phyloP scores from a whole-genome alignment of 495 filamentous ascomycete species.

The Rostrohypoxylon terebratum region DNA sequence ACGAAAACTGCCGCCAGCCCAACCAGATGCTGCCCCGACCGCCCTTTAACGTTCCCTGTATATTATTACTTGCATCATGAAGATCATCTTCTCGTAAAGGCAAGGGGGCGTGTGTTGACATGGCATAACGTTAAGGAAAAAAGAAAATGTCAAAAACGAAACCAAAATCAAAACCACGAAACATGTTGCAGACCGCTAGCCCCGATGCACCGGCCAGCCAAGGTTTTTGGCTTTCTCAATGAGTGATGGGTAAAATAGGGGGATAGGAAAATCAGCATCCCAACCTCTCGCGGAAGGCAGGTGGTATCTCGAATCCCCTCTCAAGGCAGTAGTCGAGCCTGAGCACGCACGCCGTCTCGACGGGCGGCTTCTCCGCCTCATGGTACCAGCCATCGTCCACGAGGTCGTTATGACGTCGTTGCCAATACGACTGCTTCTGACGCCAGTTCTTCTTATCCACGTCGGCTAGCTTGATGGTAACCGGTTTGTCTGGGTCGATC shows the following conservation, averaged over 20 bases:
- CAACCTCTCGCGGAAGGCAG: slow-evolving; percentile 34
- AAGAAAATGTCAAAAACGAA: neutral
- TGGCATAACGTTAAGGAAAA: neutral
- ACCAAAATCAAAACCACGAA: neutral
- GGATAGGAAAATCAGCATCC: slow-evolving; percentile 1
- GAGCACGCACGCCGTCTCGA: slow-evolving; percentile 44
- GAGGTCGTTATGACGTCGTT: slow-evolving; percentile 68
- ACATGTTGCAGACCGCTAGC: neutral
- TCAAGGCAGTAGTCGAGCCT: slow-evolving; percentile 30
- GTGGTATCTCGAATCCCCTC: slow-evolving; percentile 31
- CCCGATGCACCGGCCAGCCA: neutral
- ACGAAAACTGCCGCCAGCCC: slow-evolving; percentile 36
- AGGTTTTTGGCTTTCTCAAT: neutral
- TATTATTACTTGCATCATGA: slow-evolving; percentile 36
- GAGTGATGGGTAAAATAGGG: neutral
- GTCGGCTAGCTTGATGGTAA: slow-evolving; percentile 85
- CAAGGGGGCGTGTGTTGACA: slow-evolving; percentile 23
- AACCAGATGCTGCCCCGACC: slow-evolving; percentile 39
- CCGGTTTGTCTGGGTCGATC: slow-evolving; percentile 48
- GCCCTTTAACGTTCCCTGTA: slow-evolving; percentile 15
- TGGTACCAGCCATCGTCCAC: slow-evolving; percentile 81
- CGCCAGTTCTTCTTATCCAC: slow-evolving; percentile 85
- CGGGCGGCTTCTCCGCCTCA: slow-evolving; percentile 57
- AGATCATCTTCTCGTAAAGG: slow-evolving; percentile 39
- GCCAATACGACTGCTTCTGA: slow-evolving; percentile 81